Conservation (phyloP, 78 protist genomes). For the Dictyostelium brefeldianum region DNA sequence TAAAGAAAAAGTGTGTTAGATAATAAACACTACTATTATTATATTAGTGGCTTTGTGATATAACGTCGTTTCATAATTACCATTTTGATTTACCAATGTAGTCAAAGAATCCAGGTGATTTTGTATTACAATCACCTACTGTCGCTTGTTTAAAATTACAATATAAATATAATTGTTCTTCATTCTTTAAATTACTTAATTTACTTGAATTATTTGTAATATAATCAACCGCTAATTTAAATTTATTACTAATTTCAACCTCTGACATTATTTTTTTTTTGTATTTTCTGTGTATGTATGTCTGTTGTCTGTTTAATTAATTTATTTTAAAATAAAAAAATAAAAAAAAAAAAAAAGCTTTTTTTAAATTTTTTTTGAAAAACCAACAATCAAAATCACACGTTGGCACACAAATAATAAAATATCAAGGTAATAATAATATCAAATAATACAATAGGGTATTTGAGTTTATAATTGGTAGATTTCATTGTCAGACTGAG, state of each 20-base stretch:
- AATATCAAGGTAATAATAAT: too few relatives aligned
- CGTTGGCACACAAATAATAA: too few relatives aligned
- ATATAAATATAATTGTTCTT: constrained; percentile 68
- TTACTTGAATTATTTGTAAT: constrained; percentile 17
- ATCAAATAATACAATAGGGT: too few relatives aligned
- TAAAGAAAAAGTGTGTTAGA: background rate
- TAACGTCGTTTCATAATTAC: too few relatives aligned
- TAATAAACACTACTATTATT: background rate
- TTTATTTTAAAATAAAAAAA: background rate
- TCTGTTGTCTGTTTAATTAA: background rate
- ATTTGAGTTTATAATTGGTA: too few relatives aligned
- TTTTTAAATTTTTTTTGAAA: too few relatives aligned
- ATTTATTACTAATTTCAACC: background rate
- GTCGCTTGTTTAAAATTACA: constrained; percentile 68
- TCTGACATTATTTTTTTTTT: background rate
- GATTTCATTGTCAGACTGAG: too few relatives aligned
- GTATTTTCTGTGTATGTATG: too few relatives aligned
- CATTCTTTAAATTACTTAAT: constrained; percentile 7
- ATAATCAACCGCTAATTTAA: constrained; percentile 51
- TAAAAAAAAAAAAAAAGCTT: background rate
- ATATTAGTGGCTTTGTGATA: too few relatives aligned
- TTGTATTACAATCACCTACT: constrained; percentile 61
- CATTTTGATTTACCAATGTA: constrained; percentile 66
- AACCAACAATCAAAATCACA: too few relatives aligned
- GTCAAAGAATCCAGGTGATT: constrained; percentile 63